Percentiles rank a stretch among this genome's conserved stretches.
Conservation (phyloP, 129 eudicot species). For the Glebionis coronaria region DNA sequence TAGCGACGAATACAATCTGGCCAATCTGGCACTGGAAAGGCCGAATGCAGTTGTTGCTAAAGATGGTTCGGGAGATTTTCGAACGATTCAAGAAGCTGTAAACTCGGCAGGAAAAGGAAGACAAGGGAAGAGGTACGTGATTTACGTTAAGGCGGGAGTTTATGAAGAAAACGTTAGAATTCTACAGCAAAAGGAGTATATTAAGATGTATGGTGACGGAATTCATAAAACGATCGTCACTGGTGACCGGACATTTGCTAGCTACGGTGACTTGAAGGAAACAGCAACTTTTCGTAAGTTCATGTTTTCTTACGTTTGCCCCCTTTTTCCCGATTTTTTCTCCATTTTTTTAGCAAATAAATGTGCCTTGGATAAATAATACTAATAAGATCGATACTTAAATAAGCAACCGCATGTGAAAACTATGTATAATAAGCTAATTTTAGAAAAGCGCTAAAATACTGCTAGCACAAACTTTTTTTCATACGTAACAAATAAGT, state of each 20-base stretch:
- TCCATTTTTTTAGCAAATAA: not conserved
- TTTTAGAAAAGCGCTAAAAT: no score
- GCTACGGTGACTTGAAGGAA: slow-evolving; percentile 8
- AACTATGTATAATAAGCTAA: no score
- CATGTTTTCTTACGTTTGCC: not conserved
- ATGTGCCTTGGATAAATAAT: no score
- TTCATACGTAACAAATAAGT: no score
- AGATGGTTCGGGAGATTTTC: slow-evolving; percentile 33
- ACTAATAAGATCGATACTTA: no score
- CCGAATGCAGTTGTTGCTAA: slow-evolving; percentile 32
- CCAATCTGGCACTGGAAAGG: not conserved
- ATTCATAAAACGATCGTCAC: slow-evolving; percentile 48
- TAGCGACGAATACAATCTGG: not conserved
- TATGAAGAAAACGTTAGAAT: slow-evolving; percentile 49
- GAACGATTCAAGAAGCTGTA: slow-evolving; percentile 25
- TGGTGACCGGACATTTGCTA: slow-evolving; percentile 25
- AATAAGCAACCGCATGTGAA: no score
- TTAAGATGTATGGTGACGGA: slow-evolving; percentile 70
- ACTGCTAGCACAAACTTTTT: no score
- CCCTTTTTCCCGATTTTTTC: not conserved
- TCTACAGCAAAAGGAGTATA: slow-evolving; percentile 10
- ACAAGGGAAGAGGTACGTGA: slow-evolving; percentile 29
- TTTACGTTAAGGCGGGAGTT: slow-evolving; percentile 62
- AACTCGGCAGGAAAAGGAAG: not conserved
- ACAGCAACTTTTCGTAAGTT: slow-evolving; percentile 32